Evolutionary conservation across 805 yeast genomes (phyloP).

Genomic region (Yarrowia sp.): DNA sequence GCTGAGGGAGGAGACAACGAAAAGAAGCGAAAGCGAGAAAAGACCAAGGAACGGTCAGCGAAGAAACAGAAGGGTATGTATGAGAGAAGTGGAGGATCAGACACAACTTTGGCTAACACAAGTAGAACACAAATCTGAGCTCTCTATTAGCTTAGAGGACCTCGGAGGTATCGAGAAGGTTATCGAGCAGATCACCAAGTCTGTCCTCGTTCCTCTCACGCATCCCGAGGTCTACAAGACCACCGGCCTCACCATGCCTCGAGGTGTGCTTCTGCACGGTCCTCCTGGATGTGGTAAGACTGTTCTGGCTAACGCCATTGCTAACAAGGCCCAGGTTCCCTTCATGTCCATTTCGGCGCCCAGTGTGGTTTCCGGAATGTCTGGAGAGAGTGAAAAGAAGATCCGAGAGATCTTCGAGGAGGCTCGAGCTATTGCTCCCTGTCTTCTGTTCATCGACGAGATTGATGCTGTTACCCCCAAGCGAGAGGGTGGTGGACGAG

Average conservation of each 20-base stretch:
- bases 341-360: slow-evolving; percentile 92
- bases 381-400: slow-evolving; percentile 97
- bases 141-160: slow-evolving; percentile 62
- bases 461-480: slow-evolving; percentile 98
- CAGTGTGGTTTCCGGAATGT: slow-evolving; percentile 95
- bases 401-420: slow-evolving; percentile 90
- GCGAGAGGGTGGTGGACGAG: slow-evolving; percentile 96
- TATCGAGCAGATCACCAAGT: slow-evolving; percentile 82
- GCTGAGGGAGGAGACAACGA: slow-evolving; percentile 14
- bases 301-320: slow-evolving; percentile 91
- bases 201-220: slow-evolving; percentile 84
- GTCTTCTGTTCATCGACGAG: slow-evolving; percentile 90
- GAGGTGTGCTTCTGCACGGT: slow-evolving; percentile 92
- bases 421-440: slow-evolving; percentile 86
- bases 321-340: slow-evolving; percentile 92
- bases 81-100: neutral
- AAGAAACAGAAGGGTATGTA: slow-evolving; percentile 29
- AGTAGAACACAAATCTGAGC: slow-evolving; percentile 49
- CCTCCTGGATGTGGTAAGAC: slow-evolving; percentile 99
- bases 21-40: slow-evolving; percentile 27
- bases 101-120: slow-evolving; percentile 31
- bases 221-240: slow-evolving; percentile 89
- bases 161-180: slow-evolving; percentile 88
- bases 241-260: slow-evolving; percentile 92
- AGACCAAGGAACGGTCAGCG: slow-evolving; percentile 28